phyloP scores from a whole-genome alignment of 345 rosid species.

The Hibiscus syriacus region DNA sequence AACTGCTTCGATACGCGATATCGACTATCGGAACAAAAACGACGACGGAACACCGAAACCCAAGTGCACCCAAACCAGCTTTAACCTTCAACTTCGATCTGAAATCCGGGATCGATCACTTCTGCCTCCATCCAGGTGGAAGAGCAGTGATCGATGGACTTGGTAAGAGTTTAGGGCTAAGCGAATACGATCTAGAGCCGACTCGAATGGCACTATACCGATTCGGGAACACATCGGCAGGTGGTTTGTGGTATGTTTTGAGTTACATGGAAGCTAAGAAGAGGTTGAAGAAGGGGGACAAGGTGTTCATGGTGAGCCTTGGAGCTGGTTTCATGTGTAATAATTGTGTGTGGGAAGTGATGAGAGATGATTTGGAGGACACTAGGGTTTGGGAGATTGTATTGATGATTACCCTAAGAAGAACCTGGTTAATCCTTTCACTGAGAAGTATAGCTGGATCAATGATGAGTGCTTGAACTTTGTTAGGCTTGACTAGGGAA shows the following conservation, averaged over 20 bases:
- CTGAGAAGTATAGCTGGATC: constrained; percentile 12
- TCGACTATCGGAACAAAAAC: neutral
- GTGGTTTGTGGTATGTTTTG: constrained; percentile 75
- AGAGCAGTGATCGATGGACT: constrained; percentile 75
- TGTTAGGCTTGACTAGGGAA: neutral
- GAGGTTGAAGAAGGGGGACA: constrained; percentile 41
- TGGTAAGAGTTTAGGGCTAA: constrained; percentile 41
- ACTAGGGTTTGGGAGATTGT: constrained; percentile 51
- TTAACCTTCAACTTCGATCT: constrained; percentile 31
- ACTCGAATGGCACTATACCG: constrained; percentile 75
- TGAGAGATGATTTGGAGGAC: constrained; percentile 27
- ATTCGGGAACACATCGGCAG: constrained; percentile 80
- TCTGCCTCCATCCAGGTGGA: too few species aligned
- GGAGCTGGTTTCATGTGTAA: constrained; percentile 65
- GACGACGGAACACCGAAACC: neutral
- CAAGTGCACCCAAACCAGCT: neutral
- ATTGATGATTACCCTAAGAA: constrained; percentile 25
- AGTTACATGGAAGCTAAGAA: constrained; percentile 62
- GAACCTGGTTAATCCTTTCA: constrained; percentile 2
- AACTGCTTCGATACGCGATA: constrained; percentile 30
- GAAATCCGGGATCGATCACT: too few species aligned
- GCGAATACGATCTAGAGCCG: constrained; percentile 64
- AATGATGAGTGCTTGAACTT: neutral
- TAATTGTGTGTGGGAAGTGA: constrained; percentile 57
- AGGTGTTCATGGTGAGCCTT: constrained; percentile 45